Base-by-base conservation (phyloP, 768 basidiomycete species). In the Crucibulum laeve region DNA sequence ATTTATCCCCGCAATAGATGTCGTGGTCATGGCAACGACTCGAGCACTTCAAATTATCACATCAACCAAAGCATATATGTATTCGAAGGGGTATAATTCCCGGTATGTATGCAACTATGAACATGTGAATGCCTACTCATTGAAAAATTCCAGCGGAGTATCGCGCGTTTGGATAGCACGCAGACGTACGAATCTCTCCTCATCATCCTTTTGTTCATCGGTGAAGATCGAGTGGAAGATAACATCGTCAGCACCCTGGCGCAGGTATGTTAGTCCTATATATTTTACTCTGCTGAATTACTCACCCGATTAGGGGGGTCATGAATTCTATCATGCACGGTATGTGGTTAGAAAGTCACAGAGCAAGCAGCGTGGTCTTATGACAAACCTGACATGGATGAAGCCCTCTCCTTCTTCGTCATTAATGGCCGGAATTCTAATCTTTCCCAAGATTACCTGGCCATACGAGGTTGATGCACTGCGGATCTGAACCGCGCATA, bases 361-460 rank as follows among this genome's bases (percentile, higher is more conserved):
- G 24, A 10, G n/a, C 32, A 21, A 49, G 23, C 22, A 33, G 48
- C 35, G 35, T 43, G 21, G 39, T 24, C 43, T 26, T 24, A 17
- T 44, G 43, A 40, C 71, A 52, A 52, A 86, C 85, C 84, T 76
- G 56, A 88, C 76, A 50, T 89, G 85, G 42, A 88, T 53, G 53
- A 73, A 87, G 8, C 86, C 86, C 52, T 70, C 69, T 22, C 86
- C 84, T 53, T 77, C 65, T 23, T 59, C 67, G 53, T 87, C 85
- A 5, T 76, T 67, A 42, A 87, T 65, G 17, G 76, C 82, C 5
- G 84, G 83, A 35, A 89, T 70, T 52, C 74, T 76, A 58, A 89
- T 76, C 71, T 90, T 88, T 21, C 88, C 87, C 8, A 91, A 59
- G 47, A 91, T 76, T 44, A 89, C 77, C 7, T 73, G 77, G 13